A percentile compares a stretch with the other conserved stretches of the same genome.
Evolutionary conservation across 2,329 filamentous ascomycete genomes (phyloP).

Genomic region (Emmonsiellopsis sp.): DNA sequence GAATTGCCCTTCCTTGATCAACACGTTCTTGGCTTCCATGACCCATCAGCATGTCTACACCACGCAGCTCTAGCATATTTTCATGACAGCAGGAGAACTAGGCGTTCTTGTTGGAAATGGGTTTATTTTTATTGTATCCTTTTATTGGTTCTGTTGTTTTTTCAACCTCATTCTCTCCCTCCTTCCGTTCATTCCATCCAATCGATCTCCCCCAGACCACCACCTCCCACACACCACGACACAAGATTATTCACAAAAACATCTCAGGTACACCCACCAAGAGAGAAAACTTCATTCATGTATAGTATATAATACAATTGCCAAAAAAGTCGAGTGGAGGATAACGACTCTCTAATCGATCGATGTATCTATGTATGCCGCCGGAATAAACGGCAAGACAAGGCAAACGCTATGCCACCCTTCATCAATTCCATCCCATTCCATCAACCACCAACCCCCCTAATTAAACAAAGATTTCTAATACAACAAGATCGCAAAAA

Average conservation of each 20-base stretch:
- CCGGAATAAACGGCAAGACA: not conserved
- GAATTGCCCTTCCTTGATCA: not conserved
- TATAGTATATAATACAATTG: not conserved
- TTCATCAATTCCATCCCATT: not conserved
- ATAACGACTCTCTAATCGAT: not conserved
- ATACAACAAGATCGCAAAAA: no score
- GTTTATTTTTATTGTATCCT: not conserved
- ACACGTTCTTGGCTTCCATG: not conserved
- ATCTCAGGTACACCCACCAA: not conserved
- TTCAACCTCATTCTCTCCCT: not conserved
- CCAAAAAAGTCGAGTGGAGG: not conserved
- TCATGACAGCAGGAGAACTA: not conserved
- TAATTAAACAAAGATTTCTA: not conserved
- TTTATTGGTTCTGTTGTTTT: not conserved
- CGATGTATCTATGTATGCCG: not conserved
- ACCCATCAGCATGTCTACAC: not conserved
- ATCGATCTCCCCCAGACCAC: no score
- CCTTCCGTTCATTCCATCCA: not conserved
- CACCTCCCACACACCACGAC: no score
- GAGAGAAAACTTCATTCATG: not conserved
- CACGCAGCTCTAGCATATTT: not conserved
- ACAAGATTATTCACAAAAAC: no score
- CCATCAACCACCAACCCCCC: not conserved
- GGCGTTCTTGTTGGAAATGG: not conserved
- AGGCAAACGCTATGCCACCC: not conserved